Evolutionary conservation across 139 green algal species (phyloP), one percentile per base, ranked within the genome.

Genomic region (Chara braunii): DNA sequence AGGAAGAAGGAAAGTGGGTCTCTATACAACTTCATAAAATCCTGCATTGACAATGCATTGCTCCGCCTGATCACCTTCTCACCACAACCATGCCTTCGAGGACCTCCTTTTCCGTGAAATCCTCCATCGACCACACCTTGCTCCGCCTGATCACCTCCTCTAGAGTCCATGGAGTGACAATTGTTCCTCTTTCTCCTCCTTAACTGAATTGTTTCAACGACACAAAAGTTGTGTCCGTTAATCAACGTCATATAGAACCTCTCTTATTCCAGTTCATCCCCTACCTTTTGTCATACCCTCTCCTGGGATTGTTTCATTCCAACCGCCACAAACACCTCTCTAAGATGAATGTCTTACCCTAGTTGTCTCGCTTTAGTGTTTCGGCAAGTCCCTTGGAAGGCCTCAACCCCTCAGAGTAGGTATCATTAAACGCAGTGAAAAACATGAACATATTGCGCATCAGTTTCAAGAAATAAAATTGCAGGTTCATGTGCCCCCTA

Each of bases 201-300:
- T 58, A 99, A 99, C 43, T 92, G 86, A 26, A 99, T 95, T 0
- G 90, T 96, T 73, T 95, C 91, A 7, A 98, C 92, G 8, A 98
- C 81, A 37, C 91, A 83, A 66, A 98, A 98, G 51, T 97, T 89
- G 67, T 97, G 91, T 91, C 91, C 95, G 80, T 96, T 89, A 54
- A 94, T 90, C 12, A 80, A 44, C 64, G 89, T 84, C 86, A 95
- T 94, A 3, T 84, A 85, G 31, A 85, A 36, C 12, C 93, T 84
- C 78, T 99, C 93, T 14, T 79, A 72, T 74, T 97, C 90, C 8
- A 71, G 64, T 66, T 85, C 80, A 32, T 93, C 85, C 75, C 80
- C 78, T 36, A 35, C 66, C 3, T 87, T 83, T 70, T 90, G 80
- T 37, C 78, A 78, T 72, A 89, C 88, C 28, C 40, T 59, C 31